Evolutionary conservation across 192 early-diverging fungal genomes (phyloP).

Genomic region (Coemansia sp.): DNA sequence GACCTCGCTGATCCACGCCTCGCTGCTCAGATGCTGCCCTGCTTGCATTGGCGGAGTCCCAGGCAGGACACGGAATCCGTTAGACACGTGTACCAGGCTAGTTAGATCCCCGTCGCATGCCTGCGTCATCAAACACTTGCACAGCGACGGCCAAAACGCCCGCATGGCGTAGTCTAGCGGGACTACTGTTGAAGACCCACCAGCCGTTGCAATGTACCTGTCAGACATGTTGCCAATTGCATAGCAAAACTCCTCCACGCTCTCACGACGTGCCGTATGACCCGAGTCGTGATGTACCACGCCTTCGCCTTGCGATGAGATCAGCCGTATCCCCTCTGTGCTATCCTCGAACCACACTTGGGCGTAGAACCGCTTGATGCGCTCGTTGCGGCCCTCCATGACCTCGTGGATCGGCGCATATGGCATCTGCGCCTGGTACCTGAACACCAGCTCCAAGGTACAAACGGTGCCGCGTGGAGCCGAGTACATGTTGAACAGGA

Average conservation of each 20-base stretch:
- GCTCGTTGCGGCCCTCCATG: constrained; percentile 63
- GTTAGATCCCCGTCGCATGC: constrained; percentile 92
- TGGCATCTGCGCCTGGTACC: constrained; percentile 75
- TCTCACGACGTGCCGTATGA: constrained; percentile 74
- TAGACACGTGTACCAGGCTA: constrained; percentile 89
- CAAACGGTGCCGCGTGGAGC: constrained; percentile 59
- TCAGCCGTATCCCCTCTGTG: constrained; percentile 54
- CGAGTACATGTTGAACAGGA: constrained; percentile 66
- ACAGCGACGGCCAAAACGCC: constrained; percentile 79
- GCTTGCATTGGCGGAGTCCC: constrained; percentile 70
- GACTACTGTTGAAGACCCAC: constrained; percentile 83
- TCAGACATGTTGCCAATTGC: constrained; percentile 71
- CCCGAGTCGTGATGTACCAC: constrained; percentile 67
- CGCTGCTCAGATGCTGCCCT: constrained; percentile 83
- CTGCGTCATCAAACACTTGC: constrained; percentile 90
- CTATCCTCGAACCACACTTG: constrained; percentile 71
- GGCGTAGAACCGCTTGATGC: constrained; percentile 70
- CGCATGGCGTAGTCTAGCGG: constrained; percentile 64
- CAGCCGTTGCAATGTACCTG: constrained; percentile 82
- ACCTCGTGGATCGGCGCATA: constrained; percentile 77
- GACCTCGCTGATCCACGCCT: constrained; percentile 82
- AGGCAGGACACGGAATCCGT: constrained; percentile 86
- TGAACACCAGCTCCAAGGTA: constrained; percentile 80
- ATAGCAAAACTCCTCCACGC: constrained; percentile 76
- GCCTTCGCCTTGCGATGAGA: constrained; percentile 38